phyloP scores from a whole-genome alignment of 805 yeast species.

The Ogataea wickerhamii region DNA sequence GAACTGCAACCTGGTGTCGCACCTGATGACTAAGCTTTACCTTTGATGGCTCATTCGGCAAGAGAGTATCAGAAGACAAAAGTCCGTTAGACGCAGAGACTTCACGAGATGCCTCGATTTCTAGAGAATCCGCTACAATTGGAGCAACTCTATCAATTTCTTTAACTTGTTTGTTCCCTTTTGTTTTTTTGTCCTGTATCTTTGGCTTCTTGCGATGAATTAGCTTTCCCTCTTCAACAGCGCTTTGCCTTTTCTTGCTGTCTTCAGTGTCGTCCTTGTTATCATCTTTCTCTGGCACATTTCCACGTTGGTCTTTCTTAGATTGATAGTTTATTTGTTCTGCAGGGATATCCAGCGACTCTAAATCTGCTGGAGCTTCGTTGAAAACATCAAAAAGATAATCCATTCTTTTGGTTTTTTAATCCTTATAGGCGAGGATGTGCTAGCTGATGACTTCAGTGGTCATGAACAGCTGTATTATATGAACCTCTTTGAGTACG shows the following conservation, averaged over 20 bases:
- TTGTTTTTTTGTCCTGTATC: conserved; percentile 29
- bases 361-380: conserved; percentile 43
- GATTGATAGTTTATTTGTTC: neutral
- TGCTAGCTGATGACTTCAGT: neutral
- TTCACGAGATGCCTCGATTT: conserved; percentile 85
- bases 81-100: conserved; percentile 80
- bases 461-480: too few species aligned
- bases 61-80: conserved; percentile 37
- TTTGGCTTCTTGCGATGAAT: conserved; percentile 26
- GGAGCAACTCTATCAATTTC: conserved; percentile 44
- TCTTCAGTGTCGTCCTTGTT: neutral
- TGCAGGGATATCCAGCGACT: conserved; percentile 7
- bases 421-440: neutral
- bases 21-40: conserved; percentile 87
- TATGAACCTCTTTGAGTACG: too few species aligned
- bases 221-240: conserved; percentile 12
- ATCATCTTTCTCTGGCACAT: conserved; percentile 4
- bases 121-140: conserved; percentile 81
- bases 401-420: conserved; percentile 32
- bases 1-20: conserved; percentile 95
- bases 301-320: conserved; percentile 14
- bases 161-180: conserved; percentile 17
- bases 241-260: conserved; percentile 7
- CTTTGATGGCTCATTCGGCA: conserved; percentile 27
- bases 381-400: conserved; percentile 62